Conservation (phyloP, 2,329 filamentous ascomycete species). For the Colletotrichum tofieldiae region DNA sequence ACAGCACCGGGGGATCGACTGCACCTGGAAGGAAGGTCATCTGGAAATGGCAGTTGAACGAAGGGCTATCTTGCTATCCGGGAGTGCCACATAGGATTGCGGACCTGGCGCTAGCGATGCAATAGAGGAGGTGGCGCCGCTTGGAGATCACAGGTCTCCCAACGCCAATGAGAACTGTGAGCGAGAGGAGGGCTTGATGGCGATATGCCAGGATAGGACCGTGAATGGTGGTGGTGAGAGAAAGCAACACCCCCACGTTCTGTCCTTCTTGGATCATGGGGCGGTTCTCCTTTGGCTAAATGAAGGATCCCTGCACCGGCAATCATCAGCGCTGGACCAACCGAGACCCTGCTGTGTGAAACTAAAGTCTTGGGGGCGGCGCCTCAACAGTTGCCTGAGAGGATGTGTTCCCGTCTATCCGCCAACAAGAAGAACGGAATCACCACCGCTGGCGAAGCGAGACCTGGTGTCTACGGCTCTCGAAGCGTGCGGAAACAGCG, state of each 20-base stretch:
- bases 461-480: background rate
- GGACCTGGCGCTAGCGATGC: conserved; percentile 13
- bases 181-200: conserved; percentile 18
- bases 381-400: conserved; percentile 6
- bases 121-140: conserved; percentile 23
- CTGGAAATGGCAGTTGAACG: conserved; percentile 31
- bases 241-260: conserved; percentile 38
- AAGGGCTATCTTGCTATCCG: conserved; percentile 2
- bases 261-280: conserved; percentile 17
- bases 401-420: conserved; percentile 42
- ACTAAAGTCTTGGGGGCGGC: background rate
- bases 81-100: conserved; percentile 10
- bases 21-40: conserved; percentile 27
- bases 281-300: conserved; percentile 1
- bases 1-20: conserved; percentile 28
- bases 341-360: conserved; percentile 20
- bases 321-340: conserved; percentile 14
- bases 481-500: background rate
- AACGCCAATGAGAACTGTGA: conserved; percentile 14
- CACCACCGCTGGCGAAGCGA: background rate
- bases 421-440: conserved; percentile 6
- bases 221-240: conserved; percentile 14
- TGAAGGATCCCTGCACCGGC: conserved; percentile 23
- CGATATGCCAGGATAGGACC: conserved; percentile 18
- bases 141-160: conserved; percentile 6